Percentiles rank a stretch among this genome's conserved stretches.
Evolutionary conservation across 805 yeast species (phyloP).

Genomic region (Zygosaccharomyces bailii): DNA sequence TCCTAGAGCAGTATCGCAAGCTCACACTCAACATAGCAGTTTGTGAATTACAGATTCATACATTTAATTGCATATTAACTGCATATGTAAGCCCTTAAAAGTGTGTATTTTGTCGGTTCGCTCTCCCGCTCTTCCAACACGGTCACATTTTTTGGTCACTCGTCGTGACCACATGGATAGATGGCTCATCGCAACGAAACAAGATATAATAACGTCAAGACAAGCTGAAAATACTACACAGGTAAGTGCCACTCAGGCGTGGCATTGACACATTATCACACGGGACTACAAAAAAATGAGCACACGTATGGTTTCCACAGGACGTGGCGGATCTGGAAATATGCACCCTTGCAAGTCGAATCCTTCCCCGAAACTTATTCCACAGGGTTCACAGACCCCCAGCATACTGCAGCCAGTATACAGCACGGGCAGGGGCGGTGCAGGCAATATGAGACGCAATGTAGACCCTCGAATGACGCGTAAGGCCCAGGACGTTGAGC

Average conservation of each 20-base stretch:
- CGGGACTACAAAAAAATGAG: constrained; percentile 5
- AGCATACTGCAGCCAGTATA: constrained; percentile 51
- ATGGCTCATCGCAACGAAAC: constrained; percentile 7
- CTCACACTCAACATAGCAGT: too few species aligned
- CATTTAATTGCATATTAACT: too few species aligned
- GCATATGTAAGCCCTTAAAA: background rate
- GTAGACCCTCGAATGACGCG: constrained; percentile 56
- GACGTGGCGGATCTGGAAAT: constrained; percentile 79
- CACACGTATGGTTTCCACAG: constrained; percentile 46
- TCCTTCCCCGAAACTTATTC: constrained; percentile 54
- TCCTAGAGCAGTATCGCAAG: too few species aligned
- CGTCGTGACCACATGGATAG: background rate
- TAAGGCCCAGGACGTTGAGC: constrained; percentile 64
- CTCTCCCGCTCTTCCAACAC: background rate
- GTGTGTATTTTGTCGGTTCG: background rate
- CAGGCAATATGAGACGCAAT: constrained; percentile 69
- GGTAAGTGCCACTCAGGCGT: background rate
- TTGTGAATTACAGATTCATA: too few species aligned
- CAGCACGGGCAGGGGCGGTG: constrained; percentile 77
- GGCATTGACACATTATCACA: background rate
- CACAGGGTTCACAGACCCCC: constrained; percentile 62
- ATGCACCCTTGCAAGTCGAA: constrained; percentile 43
- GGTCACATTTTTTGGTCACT: constrained; percentile 4
- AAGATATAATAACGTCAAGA: background rate
- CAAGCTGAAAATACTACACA: too few species aligned